Conservation (phyloP, 2,329 filamentous ascomycete genomes). For the Cytospora piceae region DNA sequence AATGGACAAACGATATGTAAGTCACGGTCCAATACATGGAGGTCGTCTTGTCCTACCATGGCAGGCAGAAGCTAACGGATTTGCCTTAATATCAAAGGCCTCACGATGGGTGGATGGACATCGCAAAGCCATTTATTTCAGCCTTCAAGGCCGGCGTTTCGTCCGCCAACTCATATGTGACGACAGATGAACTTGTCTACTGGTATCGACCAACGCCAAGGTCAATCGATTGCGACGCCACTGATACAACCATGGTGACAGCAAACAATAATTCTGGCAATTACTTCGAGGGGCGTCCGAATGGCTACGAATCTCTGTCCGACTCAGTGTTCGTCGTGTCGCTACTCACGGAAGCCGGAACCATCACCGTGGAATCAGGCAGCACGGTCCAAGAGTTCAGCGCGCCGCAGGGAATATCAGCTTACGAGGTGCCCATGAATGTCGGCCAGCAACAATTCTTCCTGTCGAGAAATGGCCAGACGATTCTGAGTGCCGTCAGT, state of each 20-base stretch:
- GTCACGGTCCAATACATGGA: neutral
- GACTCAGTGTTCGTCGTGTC: slow-evolving; percentile 58
- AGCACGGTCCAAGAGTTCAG: slow-evolving; percentile 46
- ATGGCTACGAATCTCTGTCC: slow-evolving; percentile 53
- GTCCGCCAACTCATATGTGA: slow-evolving; percentile 43
- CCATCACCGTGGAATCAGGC: slow-evolving; percentile 50
- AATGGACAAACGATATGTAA: slow-evolving; percentile 54
- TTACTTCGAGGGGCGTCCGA: slow-evolving; percentile 55
- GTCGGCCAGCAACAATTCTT: slow-evolving; percentile 52
- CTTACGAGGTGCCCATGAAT: slow-evolving; percentile 51
- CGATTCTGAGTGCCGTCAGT: slow-evolving; percentile 50
- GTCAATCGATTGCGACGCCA: slow-evolving; percentile 52
- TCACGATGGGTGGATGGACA: slow-evolving; percentile 56
- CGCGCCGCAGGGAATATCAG: slow-evolving; percentile 50
- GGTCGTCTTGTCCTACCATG: neutral
- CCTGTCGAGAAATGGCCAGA: slow-evolving; percentile 45
- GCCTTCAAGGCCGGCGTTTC: slow-evolving; percentile 54
- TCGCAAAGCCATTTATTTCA: slow-evolving; percentile 57
- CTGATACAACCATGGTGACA: slow-evolving; percentile 52
- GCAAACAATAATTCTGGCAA: slow-evolving; percentile 52
- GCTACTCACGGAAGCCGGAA: slow-evolving; percentile 50
- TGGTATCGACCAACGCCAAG: slow-evolving; percentile 58
- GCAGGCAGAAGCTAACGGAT: neutral
- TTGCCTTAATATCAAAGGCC: slow-evolving; percentile 33
- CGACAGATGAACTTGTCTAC: slow-evolving; percentile 55